phyloP scores from a whole-genome alignment of 1,284 basidiomycete genomes.

The Heimioporus retisporus region DNA sequence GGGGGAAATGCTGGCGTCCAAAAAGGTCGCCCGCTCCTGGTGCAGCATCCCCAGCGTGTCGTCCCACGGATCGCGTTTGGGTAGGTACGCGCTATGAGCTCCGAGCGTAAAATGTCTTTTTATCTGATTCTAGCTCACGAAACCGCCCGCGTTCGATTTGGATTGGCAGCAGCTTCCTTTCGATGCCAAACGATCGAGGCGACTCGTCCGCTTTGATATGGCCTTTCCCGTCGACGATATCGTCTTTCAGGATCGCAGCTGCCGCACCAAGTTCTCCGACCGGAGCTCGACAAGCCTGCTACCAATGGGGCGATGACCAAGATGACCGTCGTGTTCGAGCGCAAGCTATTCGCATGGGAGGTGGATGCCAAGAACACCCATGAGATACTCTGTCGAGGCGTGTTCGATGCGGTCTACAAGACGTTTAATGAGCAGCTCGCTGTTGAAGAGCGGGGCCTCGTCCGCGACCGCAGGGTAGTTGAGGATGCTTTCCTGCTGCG shows the following conservation, averaged over 20 bases:
- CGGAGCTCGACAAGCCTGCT: conserved; percentile 48
- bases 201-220: conserved; percentile 39
- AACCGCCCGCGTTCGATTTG: conserved; percentile 39
- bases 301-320: conserved; percentile 42
- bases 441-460: conserved; percentile 46
- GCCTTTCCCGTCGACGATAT: conserved; percentile 40
- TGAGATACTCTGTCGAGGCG: conserved; percentile 61
- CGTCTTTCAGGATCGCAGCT: conserved; percentile 23
- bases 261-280: conserved; percentile 30
- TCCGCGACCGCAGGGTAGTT: conserved; percentile 47
- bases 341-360: conserved; percentile 50
- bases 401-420: conserved; percentile 64
- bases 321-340: conserved; percentile 48
- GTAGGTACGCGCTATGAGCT: conserved; percentile 15
- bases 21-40: conserved; percentile 30
- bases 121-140: conserved; percentile 40
- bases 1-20: conserved; percentile 34
- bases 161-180: conserved; percentile 56
- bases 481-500: conserved; percentile 55
- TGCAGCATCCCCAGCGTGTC: conserved; percentile 37
- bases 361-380: conserved; percentile 52
- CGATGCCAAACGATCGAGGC: conserved; percentile 37
- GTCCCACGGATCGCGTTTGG: conserved; percentile 36
- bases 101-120: conserved; percentile 4
- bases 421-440: conserved; percentile 57